phyloP scores from a whole-genome alignment of 371 early-diverging fungal genomes.

The Nematocida parisii region DNA sequence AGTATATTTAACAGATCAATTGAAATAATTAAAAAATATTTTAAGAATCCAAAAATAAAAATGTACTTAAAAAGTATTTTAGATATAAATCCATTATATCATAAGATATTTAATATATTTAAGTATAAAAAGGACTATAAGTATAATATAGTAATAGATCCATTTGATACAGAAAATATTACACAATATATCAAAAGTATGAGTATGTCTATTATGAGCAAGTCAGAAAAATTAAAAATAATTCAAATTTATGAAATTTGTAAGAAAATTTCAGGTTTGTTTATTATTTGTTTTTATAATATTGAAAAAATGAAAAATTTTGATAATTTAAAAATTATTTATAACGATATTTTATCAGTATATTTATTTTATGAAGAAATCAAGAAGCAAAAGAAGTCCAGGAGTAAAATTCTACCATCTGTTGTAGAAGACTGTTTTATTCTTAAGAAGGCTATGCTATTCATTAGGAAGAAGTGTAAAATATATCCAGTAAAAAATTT shows the following conservation, averaged over 20 bases:
- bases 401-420: background rate
- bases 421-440: background rate
- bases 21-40: slow-evolving; percentile 38
- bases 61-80: slow-evolving; percentile 14
- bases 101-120: slow-evolving; percentile 16
- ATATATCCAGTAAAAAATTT: background rate
- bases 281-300: background rate
- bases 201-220: background rate
- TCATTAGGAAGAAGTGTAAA: slow-evolving; percentile 5
- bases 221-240: background rate
- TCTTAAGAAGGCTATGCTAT: slow-evolving; percentile 11
- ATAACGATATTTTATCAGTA: background rate
- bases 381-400: background rate
- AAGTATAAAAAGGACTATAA: slow-evolving; percentile 43
- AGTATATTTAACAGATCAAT: background rate
- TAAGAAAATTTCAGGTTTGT: background rate
- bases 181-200: background rate
- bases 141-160: slow-evolving; percentile 7
- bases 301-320: slow-evolving; percentile 18
- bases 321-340: background rate
- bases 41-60: slow-evolving; percentile 26
- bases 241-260: slow-evolving; percentile 1
- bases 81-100: slow-evolving; percentile 17
- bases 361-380: background rate
- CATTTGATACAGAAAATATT: slow-evolving; percentile 8